Percentiles rank a stretch among this genome's conserved stretches.
Evolutionary conservation across 108 stramenopile species (phyloP).

Genomic region (Craspedostauros australis): DNA sequence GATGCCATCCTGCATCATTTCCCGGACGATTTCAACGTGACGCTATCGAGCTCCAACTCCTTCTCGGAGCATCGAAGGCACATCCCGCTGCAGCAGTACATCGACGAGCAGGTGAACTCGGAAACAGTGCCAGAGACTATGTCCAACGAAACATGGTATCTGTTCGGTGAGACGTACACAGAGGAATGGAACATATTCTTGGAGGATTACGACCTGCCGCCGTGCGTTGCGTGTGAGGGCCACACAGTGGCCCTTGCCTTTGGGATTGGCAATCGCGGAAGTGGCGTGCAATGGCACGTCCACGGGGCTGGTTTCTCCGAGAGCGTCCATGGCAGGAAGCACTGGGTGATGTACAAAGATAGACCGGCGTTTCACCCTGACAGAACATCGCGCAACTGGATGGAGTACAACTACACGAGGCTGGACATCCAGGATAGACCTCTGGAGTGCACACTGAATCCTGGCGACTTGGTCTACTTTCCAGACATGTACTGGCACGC

Average conservation of each 20-base stretch:
- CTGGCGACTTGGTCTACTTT: slow-evolving; percentile 85
- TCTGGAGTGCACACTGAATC: slow-evolving; percentile 69
- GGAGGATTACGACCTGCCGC: slow-evolving; percentile 46
- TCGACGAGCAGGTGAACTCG: slow-evolving; percentile 35
- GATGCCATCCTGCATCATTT: slow-evolving; percentile 45
- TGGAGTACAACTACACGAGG: slow-evolving; percentile 57
- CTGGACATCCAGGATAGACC: slow-evolving; percentile 25
- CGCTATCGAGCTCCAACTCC: slow-evolving; percentile 70
- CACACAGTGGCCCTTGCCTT: slow-evolving; percentile 57
- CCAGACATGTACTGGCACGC: slow-evolving; percentile 83
- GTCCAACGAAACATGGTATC: slow-evolving; percentile 81
- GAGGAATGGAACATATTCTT: slow-evolving; percentile 56
- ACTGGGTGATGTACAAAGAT: slow-evolving; percentile 64
- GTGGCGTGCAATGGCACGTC: slow-evolving; percentile 84
- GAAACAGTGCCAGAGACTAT: slow-evolving; percentile 51
- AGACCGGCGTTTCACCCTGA: slow-evolving; percentile 59
- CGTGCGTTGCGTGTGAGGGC: slow-evolving; percentile 59
- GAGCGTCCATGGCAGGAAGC: slow-evolving; percentile 58
- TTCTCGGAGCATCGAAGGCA: slow-evolving; percentile 65
- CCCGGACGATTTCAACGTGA: slow-evolving; percentile 58
- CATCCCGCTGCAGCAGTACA: slow-evolving; percentile 51
- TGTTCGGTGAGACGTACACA: slow-evolving; percentile 80
- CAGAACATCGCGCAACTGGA: slow-evolving; percentile 76
- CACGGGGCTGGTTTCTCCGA: slow-evolving; percentile 80
- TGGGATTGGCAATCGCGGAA: slow-evolving; percentile 74